Percentiles rank a stretch among this genome's conserved stretches.
Evolutionary conservation across 192 early-diverging fungal genomes (phyloP).

Genomic region (Chytriomyces sp.): DNA sequence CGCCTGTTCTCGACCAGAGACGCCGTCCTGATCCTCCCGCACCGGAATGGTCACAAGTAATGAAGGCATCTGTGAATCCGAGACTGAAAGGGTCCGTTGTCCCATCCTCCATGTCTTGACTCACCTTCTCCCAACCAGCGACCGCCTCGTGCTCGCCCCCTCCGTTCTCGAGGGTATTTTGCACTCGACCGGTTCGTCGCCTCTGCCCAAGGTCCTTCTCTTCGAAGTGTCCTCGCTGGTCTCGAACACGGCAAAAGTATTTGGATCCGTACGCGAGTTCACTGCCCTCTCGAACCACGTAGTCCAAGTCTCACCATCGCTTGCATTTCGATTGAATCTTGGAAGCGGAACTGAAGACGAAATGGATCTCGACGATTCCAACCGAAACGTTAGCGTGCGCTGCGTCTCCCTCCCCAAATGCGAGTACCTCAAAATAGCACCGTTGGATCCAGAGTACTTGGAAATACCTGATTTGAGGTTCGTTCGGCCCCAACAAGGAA

Average conservation of each 20-base stretch:
- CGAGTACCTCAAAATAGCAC: slow-evolving; percentile 26
- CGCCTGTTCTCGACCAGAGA: too few relatives aligned
- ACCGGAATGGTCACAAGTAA: too few relatives aligned
- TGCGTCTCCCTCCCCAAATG: slow-evolving; percentile 21
- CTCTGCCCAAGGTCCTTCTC: slow-evolving; percentile 14
- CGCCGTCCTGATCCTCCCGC: too few relatives aligned
- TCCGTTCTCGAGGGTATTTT: slow-evolving; percentile 14
- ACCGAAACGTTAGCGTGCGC: neutral
- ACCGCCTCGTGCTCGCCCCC: neutral
- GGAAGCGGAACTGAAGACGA: neutral
- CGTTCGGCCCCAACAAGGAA: too few relatives aligned
- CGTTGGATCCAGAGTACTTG: slow-evolving; percentile 17
- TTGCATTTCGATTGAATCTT: neutral
- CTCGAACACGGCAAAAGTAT: neutral
- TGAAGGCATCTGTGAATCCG: too few relatives aligned
- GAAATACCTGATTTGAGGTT: slow-evolving; percentile 27
- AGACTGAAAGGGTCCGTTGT: too few relatives aligned
- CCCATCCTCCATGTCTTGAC: too few relatives aligned
- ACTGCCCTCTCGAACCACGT: neutral
- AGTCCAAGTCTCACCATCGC: neutral
- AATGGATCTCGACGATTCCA: too few relatives aligned
- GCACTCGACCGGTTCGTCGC: neutral
- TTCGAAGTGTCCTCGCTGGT: slow-evolving; percentile 3
- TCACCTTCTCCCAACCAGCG: too few relatives aligned
- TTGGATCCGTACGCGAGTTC: slow-evolving; percentile 26